Evolutionary conservation across 2,329 filamentous ascomycete genomes (phyloP), one percentile per base, ranked within the genome.

Genomic region (Macroventuria anomochaeta): DNA sequence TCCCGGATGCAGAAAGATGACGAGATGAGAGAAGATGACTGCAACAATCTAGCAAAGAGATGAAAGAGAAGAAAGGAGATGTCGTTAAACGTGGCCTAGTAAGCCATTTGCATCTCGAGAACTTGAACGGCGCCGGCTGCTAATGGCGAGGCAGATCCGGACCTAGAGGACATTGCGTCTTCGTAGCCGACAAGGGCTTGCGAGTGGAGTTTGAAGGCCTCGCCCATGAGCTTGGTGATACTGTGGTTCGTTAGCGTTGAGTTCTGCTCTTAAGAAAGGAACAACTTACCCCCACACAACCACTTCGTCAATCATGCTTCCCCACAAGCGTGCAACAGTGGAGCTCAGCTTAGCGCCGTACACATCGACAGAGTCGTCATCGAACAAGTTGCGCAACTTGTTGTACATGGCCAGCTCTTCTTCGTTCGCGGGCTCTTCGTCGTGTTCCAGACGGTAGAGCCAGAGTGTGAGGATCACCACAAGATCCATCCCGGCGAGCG

Each of bases 381-480:
- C 91, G 71, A 96, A 96, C 66, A 97, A 81, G 75, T 88, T 87
- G 64, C 92, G 89, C 57, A 97, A 83, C 80, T 96, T 96, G 80
- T 93, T 90, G 77, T 96, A 96, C 91, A 96, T 96, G 76, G 81
- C 83, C 67, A 89, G 78, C 77, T 96, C 91, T 70, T 96, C 91
- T 63, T 90, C 88, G 25, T 87, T 90, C 28, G 91, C 89, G 21
- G 88, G 88, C 80, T 97, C 93, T 62, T 96, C 93, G 81, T 99
- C 95, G 80, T 97, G 93, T 88, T 99, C 95, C 81, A 99, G 88
- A 79, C 93, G 92, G 81, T 97, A 97, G 68, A 99, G 88, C 95
- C 95, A 99, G 64, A 97, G 83, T 70, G 91, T 97, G 66, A 99
- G 88, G 67, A 97, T 95, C 75, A 97, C 95, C 86, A 99, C 96